A percentile compares a stretch with the other conserved stretches of the same genome.
These are phyloP conservation scores for Aspergillus baeticus DNA, from an alignment of 495 filamentous ascomycete genomes.

Conservation along the genomic window DNA sequence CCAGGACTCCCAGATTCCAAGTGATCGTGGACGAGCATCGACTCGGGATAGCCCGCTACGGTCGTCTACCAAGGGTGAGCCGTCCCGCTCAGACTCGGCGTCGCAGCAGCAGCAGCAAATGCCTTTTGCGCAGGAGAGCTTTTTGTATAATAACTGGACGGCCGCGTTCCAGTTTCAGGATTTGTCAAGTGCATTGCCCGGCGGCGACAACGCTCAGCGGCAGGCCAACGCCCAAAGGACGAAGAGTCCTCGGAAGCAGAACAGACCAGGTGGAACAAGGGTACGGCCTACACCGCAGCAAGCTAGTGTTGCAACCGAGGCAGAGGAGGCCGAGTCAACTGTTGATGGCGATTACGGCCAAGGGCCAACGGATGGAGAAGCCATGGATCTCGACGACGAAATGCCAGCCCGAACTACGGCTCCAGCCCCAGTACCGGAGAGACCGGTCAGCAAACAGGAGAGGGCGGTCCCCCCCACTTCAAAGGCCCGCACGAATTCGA, in stretches of 20 bases:
- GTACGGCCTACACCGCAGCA: conserved; percentile 30
- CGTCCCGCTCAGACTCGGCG: conserved; percentile 15
- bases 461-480: conserved; percentile 4
- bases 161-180: conserved; percentile 55
- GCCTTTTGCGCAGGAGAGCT: conserved; percentile 48
- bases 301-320: conserved; percentile 41
- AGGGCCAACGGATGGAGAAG: conserved; percentile 29
- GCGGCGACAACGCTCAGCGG: conserved; percentile 29
- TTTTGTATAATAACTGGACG: conserved; percentile 65
- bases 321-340: conserved; percentile 39
- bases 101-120: conserved; percentile 27
- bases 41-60: conserved; percentile 20
- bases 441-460: background rate
- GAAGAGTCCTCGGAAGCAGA: conserved; percentile 38
- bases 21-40: conserved; percentile 29
- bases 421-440: conserved; percentile 9
- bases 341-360: conserved; percentile 15
- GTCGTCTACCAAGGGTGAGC: conserved; percentile 18
- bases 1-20: conserved; percentile 33
- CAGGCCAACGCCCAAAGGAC: conserved; percentile 27
- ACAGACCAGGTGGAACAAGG: conserved; percentile 27
- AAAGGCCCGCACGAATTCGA: conserved; percentile 25
- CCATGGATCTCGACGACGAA: conserved; percentile 54
- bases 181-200: conserved; percentile 49
- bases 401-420: conserved; percentile 15